Conservation (phyloP, 345 rosid genomes). For the Gossypium thurberi region DNA sequence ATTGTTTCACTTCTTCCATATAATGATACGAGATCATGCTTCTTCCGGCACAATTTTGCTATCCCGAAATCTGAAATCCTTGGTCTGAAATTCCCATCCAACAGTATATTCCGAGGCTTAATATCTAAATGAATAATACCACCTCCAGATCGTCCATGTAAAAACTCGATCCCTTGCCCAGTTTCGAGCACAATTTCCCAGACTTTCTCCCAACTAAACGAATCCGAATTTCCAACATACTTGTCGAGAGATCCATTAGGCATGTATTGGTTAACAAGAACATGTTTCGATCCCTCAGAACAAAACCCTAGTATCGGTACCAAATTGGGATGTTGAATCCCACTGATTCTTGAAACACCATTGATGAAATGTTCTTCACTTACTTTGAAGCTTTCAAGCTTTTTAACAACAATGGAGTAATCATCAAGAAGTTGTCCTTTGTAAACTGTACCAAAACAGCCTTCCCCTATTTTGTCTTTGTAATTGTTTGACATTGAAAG, state of each 20-base stretch:
- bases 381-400: neutral
- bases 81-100: slow-evolving; percentile 3
- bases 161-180: neutral
- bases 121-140: neutral
- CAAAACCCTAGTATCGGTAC: slow-evolving; percentile 16
- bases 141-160: neutral
- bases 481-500: slow-evolving; percentile 8
- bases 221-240: neutral
- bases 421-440: slow-evolving; percentile 14
- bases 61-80: slow-evolving; percentile 2
- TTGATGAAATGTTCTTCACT: slow-evolving; percentile 10
- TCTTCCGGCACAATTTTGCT: neutral
- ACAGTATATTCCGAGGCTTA: slow-evolving; percentile 9
- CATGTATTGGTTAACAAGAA: slow-evolving; percentile 18
- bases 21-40: neutral
- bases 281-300: slow-evolving; percentile 16
- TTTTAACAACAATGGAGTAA: slow-evolving; percentile 7
- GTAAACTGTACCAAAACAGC: slow-evolving; percentile 16
- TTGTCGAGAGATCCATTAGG: slow-evolving; percentile 20
- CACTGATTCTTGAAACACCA: slow-evolving; percentile 12
- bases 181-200: slow-evolving; percentile 4
- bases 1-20: neutral
- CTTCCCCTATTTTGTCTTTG: slow-evolving; percentile 18
- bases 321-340: slow-evolving; percentile 18
- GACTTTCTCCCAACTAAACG: slow-evolving; percentile 12